Percentiles rank a stretch among this genome's conserved stretches.
Conservation (phyloP, 441 rosid species). For the Populus hybrid region DNA sequence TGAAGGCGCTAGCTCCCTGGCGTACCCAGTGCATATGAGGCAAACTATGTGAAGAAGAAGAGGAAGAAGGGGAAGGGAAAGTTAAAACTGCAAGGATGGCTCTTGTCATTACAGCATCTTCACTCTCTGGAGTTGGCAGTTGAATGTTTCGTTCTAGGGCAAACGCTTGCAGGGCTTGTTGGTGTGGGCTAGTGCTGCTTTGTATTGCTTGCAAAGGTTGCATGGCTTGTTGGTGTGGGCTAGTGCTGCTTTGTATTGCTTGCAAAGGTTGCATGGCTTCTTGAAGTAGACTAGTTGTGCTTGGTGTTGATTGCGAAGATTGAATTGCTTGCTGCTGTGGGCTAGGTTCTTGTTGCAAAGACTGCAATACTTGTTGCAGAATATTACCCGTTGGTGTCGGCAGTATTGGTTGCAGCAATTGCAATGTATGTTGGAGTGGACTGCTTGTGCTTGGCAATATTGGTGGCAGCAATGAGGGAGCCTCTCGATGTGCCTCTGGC, state of each 20-base stretch:
- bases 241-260: conserved; percentile 1
- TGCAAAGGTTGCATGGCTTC: conserved; percentile 16
- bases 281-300: conserved; percentile 5
- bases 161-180: conserved; percentile 30
- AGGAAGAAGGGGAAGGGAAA: conserved; percentile 43
- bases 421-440: neutral
- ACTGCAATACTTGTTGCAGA: neutral
- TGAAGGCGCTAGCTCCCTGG: conserved; percentile 39
- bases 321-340: neutral
- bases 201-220: conserved; percentile 19
- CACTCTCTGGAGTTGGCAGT: conserved; percentile 40
- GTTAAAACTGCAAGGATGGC: conserved; percentile 70
- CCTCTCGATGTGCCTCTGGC: conserved; percentile 22
- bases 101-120: conserved; percentile 50
- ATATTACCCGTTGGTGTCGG: neutral
- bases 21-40: conserved; percentile 10
- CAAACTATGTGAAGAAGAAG: conserved; percentile 26
- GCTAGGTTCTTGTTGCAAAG: neutral
- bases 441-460: neutral
- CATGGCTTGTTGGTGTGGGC: conserved; percentile 34
- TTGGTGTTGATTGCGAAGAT: neutral
- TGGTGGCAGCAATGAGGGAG: conserved; percentile 2
- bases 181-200: conserved; percentile 17
- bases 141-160: conserved; percentile 34
- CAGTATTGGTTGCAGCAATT: neutral